Base-by-base conservation (phyloP, 2,329 filamentous ascomycete species). In the Phaeosphaeria sp. region DNA sequence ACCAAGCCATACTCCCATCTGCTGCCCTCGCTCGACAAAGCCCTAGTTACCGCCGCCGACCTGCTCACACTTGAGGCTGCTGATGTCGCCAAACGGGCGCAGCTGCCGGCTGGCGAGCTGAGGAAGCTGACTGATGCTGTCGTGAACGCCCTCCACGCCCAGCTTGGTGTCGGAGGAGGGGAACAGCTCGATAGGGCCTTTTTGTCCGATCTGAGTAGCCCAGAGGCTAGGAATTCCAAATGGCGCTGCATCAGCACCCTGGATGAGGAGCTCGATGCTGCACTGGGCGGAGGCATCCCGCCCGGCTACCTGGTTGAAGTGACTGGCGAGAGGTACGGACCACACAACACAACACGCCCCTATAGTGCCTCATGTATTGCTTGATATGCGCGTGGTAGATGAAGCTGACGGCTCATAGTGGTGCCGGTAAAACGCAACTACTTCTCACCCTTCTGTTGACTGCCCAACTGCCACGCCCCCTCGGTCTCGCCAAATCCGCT, bases 351-450 rank as follows among this genome's bases (percentile, higher is more conserved):
- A 9, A n/a, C n/a, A n/a, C n/a, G n/a, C 15, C n/a, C 49, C 49
- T 48, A 56, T 39, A 50, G 44, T 51, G 6, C 30, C 24, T 9
- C 30, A 75, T 42, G 25, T 18, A 47, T 27, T 42, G 33, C 44
- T 51, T 51, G 53, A 56, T 56, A 43, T 40, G 15, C 36, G 36
- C 9, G 3, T 51, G 25, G 47, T 24, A 46, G 46, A 51, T 7
- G 11, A 20, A 30, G 40, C 59, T 67, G 47, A 63, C 54, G 53
- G n/a, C 36, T n/a, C 53, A 2, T 64, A 91, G 89, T 72, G 95
- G 93, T 68, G 91, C 89, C 64, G 95, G 94, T 71, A 99, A 99
- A 84, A 97, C 95, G 1, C 95, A 99, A 77, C 87, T 97, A 71
- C 88, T 98, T 25, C 86, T 98, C 25, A 89, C 89, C 21, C 85